Percentiles rank a stretch among this genome's conserved stretches.
phyloP scores from a whole-genome alignment of 139 green algal species.

The Pleodorina starrii region DNA sequence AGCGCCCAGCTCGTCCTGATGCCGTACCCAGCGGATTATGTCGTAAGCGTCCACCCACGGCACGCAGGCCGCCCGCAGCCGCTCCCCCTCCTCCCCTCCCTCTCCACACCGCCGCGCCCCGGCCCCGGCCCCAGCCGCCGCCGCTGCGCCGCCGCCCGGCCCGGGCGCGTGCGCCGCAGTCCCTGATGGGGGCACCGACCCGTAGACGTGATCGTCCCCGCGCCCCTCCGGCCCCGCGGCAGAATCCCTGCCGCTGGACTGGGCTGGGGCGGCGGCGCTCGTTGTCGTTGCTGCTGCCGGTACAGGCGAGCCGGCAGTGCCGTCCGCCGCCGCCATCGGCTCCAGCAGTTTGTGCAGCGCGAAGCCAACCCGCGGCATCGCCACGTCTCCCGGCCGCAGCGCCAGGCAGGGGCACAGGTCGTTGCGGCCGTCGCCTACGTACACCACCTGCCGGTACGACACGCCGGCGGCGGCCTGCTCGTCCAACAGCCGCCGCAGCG shows the following conservation, averaged over 20 bases:
- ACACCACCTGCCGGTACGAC: constrained; percentile 40
- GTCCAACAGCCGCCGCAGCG: constrained; percentile 9
- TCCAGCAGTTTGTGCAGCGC: constrained; percentile 56
- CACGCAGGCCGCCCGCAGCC: constrained; percentile 1
- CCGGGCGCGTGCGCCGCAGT: no score
- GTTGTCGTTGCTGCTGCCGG: no score
- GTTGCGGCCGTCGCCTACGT: constrained; percentile 55
- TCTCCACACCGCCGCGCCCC: background rate
- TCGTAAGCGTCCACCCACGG: constrained; percentile 8
- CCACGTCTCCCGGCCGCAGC: constrained; percentile 30
- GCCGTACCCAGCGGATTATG: background rate
- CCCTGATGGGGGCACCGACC: no score
- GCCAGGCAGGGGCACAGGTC: constrained; percentile 57
- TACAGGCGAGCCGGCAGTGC: no score
- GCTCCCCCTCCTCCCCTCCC: background rate
- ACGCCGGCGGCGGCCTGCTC: background rate
- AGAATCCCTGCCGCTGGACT: background rate
- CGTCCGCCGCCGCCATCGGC: no score
- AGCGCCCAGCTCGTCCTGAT: background rate
- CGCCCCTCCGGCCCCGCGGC: background rate
- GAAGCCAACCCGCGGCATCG: constrained; percentile 52
- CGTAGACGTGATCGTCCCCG: background rate
- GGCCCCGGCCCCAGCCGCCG: background rate
- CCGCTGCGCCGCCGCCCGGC: background rate
- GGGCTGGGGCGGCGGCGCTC: no score